Percentiles rank a stretch among this genome's conserved stretches.
These are phyloP conservation scores for Solanum raphanifolium DNA, from an alignment of 257 asterid species.

Conservation along the genomic window DNA sequence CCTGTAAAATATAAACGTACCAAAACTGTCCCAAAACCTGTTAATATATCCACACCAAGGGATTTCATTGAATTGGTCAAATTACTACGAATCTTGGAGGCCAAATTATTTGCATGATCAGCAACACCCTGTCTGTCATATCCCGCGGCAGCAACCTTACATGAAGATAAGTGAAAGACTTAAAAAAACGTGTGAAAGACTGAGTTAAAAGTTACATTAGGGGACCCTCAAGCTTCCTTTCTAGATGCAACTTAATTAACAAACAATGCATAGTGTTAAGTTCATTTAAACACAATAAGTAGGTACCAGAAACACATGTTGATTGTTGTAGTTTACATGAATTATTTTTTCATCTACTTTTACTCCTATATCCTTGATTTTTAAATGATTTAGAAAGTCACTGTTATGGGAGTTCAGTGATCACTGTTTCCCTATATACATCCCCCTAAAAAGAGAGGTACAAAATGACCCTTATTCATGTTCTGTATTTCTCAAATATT, in stretches of 20 bases:
- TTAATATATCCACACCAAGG: constrained; percentile 92
- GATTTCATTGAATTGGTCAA: constrained; percentile 87
- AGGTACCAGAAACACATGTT: not conserved
- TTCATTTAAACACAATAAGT: not conserved
- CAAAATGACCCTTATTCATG: not conserved
- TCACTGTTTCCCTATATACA: not conserved
- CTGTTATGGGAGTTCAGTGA: not conserved
- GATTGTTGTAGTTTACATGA: not conserved
- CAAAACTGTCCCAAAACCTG: constrained; percentile 79
- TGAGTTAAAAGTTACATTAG: not conserved
- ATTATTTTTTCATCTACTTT: not conserved
- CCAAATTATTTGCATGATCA: constrained; percentile 87
- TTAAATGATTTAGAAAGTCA: not conserved
- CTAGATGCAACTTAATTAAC: not conserved
- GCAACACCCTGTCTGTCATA: constrained; percentile 92
- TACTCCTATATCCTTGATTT: not conserved
- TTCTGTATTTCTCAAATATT: not conserved
- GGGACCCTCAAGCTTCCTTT: not conserved
- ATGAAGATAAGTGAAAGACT: constrained; percentile 10
- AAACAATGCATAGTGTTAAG: not conserved
- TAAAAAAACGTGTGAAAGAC: not conserved
- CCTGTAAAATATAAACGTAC: constrained; percentile 28
- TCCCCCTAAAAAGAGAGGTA: not conserved
- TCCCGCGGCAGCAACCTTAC: constrained; percentile 83
- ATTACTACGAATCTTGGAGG: constrained; percentile 77